Base-by-base conservation (phyloP, 2,329 filamentous ascomycete genomes). In the Dactylella cylindrospora region DNA sequence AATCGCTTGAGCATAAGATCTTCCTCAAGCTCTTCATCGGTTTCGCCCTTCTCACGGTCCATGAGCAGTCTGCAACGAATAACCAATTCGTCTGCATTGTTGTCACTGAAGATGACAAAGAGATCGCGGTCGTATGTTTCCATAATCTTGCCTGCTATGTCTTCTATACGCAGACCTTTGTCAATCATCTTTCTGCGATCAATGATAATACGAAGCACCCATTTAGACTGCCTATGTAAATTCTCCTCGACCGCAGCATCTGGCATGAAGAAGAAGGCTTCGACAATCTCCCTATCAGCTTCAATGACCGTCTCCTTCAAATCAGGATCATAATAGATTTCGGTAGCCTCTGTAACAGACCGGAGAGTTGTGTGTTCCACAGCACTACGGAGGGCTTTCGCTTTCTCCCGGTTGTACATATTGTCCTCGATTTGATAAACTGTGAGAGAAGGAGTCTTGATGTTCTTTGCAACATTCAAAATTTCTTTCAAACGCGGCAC, bases 401-500 rank as follows among this genome's bases (percentile, higher is more conserved):
- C 90, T 52, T 83, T 79, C 46, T 94, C 86, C 72, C 95, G 88
- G 57, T 81, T 82, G 31, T 79, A 80, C 12, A 74, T 72, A 64
- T 81, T 77, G 7, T 78, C 73, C 20, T 80, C 78, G 45, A 85
- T 79, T 68, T 95, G 81, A 71, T 90, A 95, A 28, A 98, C 89
- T 64, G 87, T 85, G 91, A 98, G 97, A 45, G 89, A 90, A 1
- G 93, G 93, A 0, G 93, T 98, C 79, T 97, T 98, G 78, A 98
- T 96, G 74, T 97, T 94, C 68, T 86, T 90, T 0, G 94, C 93
- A 59, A 98, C 84, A 73, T 98, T 98, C 55, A 98, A 80, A 83
- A 98, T 98, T 77, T 98, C 93, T 80, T 98, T 98, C 43, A 98
- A 82, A 84, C 93, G 91, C 35, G 93, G 93, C 35, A 98, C 93